Base-by-base conservation (phyloP, 169 alveolate species). In the Cryptosporidium meleagridis region DNA sequence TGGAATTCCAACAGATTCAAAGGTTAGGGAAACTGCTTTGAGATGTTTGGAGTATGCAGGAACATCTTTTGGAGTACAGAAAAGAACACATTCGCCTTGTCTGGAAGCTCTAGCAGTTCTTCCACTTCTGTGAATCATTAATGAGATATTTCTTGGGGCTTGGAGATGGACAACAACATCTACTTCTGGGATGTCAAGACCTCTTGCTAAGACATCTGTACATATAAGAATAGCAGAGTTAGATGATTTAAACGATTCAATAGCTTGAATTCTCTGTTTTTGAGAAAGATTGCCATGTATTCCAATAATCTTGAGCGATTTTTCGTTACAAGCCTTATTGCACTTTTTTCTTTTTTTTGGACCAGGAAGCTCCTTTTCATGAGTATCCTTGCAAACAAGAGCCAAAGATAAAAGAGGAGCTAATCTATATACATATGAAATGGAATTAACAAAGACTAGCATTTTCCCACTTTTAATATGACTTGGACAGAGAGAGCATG, bases 111-210 rank as follows among this genome's bases (percentile, higher is more conserved):
- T 93, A 14, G 99, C 99, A 69, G 99, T 96, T 91, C 99, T 95
- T 53, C 99, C 99, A 31, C 97, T 98, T 91, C 99, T 94, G 92
- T 98, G 99, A 39, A 98, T 95, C 93, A 98, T 98, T 23, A 97
- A 96, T 26, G 95, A 94, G 2, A 95, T 92, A 75, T 98, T 97
- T 72, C 96, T 98, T 0, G 99, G 99, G 31, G 98, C 96, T 91
- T 97, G 99, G 21, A 96, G 94, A 93, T 97, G 98, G 37, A 98
- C 94, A 14, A 98, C 99, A 95, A 98, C 96, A 85, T 97, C 98
- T 10, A 98, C 99, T 31, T 94, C 92, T 4, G 99, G 99, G 93
- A 98, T 97, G 94, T 98, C 99, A n/a, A 98, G 94, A 9, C 99
- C 99, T 84, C 99, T 93, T 18, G 99, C 96, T 12, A 99, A 98